A percentile compares a stretch with the other conserved stretches of the same genome.
Conservation (phyloP, 306 rosid genomes). For the Cucurbita argyrosperma region DNA sequence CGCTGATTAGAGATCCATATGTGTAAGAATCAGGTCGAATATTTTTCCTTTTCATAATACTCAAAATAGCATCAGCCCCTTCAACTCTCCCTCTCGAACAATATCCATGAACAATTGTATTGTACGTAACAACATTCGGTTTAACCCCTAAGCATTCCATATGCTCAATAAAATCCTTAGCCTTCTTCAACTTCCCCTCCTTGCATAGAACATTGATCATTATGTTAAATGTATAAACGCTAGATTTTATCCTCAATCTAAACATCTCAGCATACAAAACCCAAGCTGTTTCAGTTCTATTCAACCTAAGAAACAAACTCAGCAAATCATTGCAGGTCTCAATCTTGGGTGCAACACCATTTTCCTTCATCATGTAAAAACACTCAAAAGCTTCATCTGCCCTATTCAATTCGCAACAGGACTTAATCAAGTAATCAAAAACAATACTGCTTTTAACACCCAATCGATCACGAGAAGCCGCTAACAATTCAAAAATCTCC, state of each 20-base stretch:
- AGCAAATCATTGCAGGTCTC: slow-evolving; percentile 54
- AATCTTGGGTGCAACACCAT: slow-evolving; percentile 27
- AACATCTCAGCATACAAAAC: slow-evolving; percentile 78
- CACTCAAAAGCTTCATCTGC: slow-evolving; percentile 45
- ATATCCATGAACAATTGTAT: slow-evolving; percentile 52
- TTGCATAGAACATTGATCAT: slow-evolving; percentile 78
- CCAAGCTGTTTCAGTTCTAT: slow-evolving; percentile 45
- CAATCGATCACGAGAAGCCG: slow-evolving; percentile 16
- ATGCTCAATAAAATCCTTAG: slow-evolving; percentile 46
- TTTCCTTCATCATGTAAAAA: slow-evolving; percentile 45
- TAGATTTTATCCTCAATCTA: slow-evolving; percentile 50
- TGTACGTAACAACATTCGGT: slow-evolving; percentile 60
- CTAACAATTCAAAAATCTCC: slow-evolving; percentile 27
- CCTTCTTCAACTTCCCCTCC: slow-evolving; percentile 71
- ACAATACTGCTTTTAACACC: slow-evolving; percentile 13
- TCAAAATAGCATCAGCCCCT: slow-evolving; percentile 28
- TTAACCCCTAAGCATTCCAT: slow-evolving; percentile 52
- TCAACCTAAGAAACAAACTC: slow-evolving; percentile 37
- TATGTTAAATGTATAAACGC: slow-evolving; percentile 50
- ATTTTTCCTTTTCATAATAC: slow-evolving; percentile 41
- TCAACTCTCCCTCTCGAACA: slow-evolving; percentile 40
- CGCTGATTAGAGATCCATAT: slow-evolving; percentile 43
- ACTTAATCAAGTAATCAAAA: slow-evolving; percentile 32
- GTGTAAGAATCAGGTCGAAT: slow-evolving; percentile 54
- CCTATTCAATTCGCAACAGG: slow-evolving; percentile 44